Percentiles rank a stretch among this genome's conserved stretches.
Conservation (phyloP, 2,329 filamentous ascomycete species). For the Fusarium annulatum region DNA sequence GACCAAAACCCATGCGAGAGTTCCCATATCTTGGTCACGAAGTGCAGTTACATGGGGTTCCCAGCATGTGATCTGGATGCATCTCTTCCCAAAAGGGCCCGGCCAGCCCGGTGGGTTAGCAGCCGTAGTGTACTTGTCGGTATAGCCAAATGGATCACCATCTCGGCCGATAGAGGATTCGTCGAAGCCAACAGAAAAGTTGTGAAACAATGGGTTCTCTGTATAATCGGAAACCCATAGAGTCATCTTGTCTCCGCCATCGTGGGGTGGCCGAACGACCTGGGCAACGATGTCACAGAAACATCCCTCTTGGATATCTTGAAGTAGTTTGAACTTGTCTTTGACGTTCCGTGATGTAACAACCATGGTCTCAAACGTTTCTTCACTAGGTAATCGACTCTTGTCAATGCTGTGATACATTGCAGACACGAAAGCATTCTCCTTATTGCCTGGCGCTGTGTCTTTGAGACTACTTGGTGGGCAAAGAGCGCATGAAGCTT, state of each 20-base stretch:
- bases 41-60: conserved; percentile 73
- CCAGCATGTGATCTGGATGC: conserved; percentile 77
- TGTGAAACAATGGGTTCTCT: conserved; percentile 71
- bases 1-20: conserved; percentile 72
- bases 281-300: conserved; percentile 80
- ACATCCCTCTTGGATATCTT: conserved; percentile 64
- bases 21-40: conserved; percentile 61
- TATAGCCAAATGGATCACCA: conserved; percentile 69
- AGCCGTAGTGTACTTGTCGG: conserved; percentile 43
- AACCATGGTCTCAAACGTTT: conserved; percentile 56
- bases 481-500: conserved; percentile 50
- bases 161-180: conserved; percentile 53
- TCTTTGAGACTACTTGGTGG: conserved; percentile 30
- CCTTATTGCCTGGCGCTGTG: conserved; percentile 40
- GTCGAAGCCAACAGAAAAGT: conserved; percentile 53
- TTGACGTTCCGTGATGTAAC: conserved; percentile 56
- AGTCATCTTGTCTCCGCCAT: conserved; percentile 60
- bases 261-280: conserved; percentile 67
- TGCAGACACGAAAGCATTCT: conserved; percentile 59
- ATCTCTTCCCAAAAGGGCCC: conserved; percentile 79
- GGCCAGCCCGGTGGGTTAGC: conserved; percentile 62
- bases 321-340: conserved; percentile 72
- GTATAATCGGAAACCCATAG: conserved; percentile 89
- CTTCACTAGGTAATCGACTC: conserved; percentile 53
- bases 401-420: conserved; percentile 60